Percentiles rank a stretch among this genome's conserved stretches.
These are phyloP conservation scores for Favolaschia claudopus DNA, from an alignment of 768 basidiomycete species.

Conservation along the genomic window DNA sequence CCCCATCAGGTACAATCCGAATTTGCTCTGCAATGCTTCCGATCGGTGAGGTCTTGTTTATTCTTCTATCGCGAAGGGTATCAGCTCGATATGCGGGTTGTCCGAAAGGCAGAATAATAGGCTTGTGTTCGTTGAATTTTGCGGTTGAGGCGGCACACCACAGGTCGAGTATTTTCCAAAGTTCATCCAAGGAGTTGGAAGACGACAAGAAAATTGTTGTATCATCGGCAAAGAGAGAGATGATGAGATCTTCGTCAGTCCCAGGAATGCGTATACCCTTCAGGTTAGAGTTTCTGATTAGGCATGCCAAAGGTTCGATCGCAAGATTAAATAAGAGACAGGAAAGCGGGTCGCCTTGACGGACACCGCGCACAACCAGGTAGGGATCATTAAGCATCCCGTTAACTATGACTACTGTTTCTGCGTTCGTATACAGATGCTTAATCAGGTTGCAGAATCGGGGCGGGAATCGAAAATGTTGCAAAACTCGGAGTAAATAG, in stretches of 20 bases:
- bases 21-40: not conserved
- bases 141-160: slow-evolving; percentile 52
- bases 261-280: slow-evolving; percentile 33
- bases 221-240: slow-evolving; percentile 50
- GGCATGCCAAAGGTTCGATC: too few species aligned
- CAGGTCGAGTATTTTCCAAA: slow-evolving; percentile 34
- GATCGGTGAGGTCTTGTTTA: not conserved
- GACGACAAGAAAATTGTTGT: slow-evolving; percentile 44
- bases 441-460: slow-evolving; percentile 18
- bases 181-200: slow-evolving; percentile 31
- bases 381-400: slow-evolving; percentile 18
- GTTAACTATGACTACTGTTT: slow-evolving; percentile 17
- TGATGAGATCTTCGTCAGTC: slow-evolving; percentile 28
- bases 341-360: slow-evolving; percentile 46
- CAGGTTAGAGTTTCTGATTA: slow-evolving; percentile 37
- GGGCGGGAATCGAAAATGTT: too few species aligned
- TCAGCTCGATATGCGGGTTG: not conserved
- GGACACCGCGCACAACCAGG: slow-evolving; percentile 18
- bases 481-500: too few species aligned
- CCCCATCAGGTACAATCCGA: not conserved
- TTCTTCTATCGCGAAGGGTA: not conserved
- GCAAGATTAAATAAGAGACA: slow-evolving; percentile 48
- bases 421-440: slow-evolving; percentile 20
- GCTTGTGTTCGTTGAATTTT: slow-evolving; percentile 50
- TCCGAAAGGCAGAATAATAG: not conserved